Evolutionary conservation across 108 stramenopile species (phyloP).

Genomic region (Skeletonema menzelii): DNA sequence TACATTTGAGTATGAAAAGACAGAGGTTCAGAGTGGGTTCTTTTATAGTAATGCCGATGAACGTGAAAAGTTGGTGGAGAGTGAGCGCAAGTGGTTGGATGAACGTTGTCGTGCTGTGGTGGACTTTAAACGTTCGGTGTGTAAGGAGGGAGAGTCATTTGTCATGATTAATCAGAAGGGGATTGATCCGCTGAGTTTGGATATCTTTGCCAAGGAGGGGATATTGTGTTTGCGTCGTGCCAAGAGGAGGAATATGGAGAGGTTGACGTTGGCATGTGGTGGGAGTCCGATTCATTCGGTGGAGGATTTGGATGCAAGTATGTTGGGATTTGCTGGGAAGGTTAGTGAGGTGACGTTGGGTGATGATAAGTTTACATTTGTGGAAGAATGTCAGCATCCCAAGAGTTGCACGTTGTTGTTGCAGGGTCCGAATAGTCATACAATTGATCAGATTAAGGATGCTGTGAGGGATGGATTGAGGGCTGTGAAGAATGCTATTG

Average conservation of each 20-base stretch:
- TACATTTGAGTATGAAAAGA: slow-evolving; percentile 99
- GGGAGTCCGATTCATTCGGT: slow-evolving; percentile 93
- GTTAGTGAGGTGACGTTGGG: slow-evolving; percentile 96
- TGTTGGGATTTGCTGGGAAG: slow-evolving; percentile 94
- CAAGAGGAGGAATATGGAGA: slow-evolving; percentile 99
- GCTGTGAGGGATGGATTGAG: slow-evolving; percentile 97
- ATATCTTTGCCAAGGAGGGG: slow-evolving; percentile 99
- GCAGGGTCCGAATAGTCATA: slow-evolving; percentile 97
- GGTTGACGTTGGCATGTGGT: slow-evolving; percentile 97
- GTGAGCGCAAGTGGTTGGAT: slow-evolving; percentile 97
- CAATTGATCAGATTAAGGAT: slow-evolving; percentile 98
- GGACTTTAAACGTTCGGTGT: slow-evolving; percentile 94
- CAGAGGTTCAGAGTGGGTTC: slow-evolving; percentile 95
- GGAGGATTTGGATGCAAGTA: slow-evolving; percentile 89
- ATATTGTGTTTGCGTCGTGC: slow-evolving; percentile 96
- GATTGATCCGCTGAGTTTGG: slow-evolving; percentile 96
- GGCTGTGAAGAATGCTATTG: slow-evolving; percentile 96
- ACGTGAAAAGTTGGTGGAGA: slow-evolving; percentile 96
- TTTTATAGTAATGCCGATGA: slow-evolving; percentile 96
- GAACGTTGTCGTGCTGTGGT: slow-evolving; percentile 94
- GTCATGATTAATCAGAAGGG: slow-evolving; percentile 99
- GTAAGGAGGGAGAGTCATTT: slow-evolving; percentile 92
- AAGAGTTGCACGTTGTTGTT: slow-evolving; percentile 94
- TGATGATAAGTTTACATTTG: slow-evolving; percentile 99
- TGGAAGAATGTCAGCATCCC: slow-evolving; percentile 93